Base-by-base conservation (phyloP, 2,329 filamentous ascomycete genomes). In the Diplodia sapinea region DNA sequence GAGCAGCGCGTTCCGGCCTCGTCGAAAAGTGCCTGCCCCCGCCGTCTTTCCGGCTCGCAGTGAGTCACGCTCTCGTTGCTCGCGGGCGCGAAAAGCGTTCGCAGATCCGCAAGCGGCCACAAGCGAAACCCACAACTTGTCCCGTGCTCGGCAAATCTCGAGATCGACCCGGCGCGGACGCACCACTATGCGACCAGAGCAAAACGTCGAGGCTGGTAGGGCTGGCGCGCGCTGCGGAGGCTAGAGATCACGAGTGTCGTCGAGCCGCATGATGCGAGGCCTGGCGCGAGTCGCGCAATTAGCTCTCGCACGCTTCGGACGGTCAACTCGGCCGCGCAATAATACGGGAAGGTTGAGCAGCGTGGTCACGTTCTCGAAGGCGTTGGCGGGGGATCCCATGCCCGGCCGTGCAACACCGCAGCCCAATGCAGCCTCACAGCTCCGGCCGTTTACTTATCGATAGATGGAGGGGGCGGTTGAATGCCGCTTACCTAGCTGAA, bases 101-200 rank as follows among this genome's bases (percentile, higher is more conserved):
- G 59, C 40, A 63, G 59, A 63, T 63, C 59, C 59, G 23, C 59
- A 20, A 29, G 26, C 29, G 29, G 33, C 33, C 38, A 23, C 23
- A 63, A 38, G 43, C 59, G 43, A 63, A 63, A 63, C 59, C 59
- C 59, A 63, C 47, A 63, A 12, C 8, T 51, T n/a, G 59, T 63
- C 59, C 59, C 59, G 47, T 63, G 51, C 51, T 65, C 62, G 62
- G 62, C 61, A 65, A 54, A 54, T 65, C 51, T 54, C 50, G 36
- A 65, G 62, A 65, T 65, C 62, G 51, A n/a, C 62, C 62, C 62
- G 62, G 33, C 23, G 38, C 15, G 49, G 62, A 54, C 47, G 51
- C 49, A 52, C 62, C 62, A 55, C 62, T 13, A 23, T 26, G 49
- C 47, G 62, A 31, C 50, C 62, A 54, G 49, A 43, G 49, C 59